Evolutionary conservation across 345 rosid species (phyloP), one percentile per base, ranked within the genome.

Genomic region (Eucalyptus brandiana): DNA sequence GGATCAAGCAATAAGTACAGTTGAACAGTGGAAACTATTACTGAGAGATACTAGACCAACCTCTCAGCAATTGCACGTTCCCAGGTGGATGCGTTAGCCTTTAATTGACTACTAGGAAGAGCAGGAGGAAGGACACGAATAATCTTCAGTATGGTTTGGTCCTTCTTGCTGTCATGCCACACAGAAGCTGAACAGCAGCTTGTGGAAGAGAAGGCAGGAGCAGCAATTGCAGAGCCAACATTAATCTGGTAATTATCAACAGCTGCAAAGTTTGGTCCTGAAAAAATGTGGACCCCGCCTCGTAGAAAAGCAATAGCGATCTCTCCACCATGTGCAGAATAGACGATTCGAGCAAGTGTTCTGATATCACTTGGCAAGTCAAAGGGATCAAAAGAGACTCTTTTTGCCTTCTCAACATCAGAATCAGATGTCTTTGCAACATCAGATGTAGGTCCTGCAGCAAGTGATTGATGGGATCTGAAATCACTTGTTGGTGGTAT

Each of bases 51-150:
- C 54, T 85, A 86, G 49, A 32, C 87, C 81, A 93, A 98, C 99
- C 99, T 97, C 94, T 98, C 99, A 91, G 99, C 99, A 91, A 98
- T 98, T 44, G 99, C 97, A 45, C 99, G 96, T 90, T 98, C 99
- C 98, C 98, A 97, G 87, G 96, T 93, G 87, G 99, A 93, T 86
- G 98, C 94, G 86, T 94, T 96, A 86, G 94, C 93, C 92, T 96
- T 98, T 83, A 92, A 92, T 92, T 95, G 98, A 94, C 94, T 94
- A 89, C 96, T 93, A 86, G 96, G 93, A 91, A 97, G 93, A 81
- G 99, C 96, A 91, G 99, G 97, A 89, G 99, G 99, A 90, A 98
- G 98, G 91, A 98, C 97, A 86, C 99, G 99, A 44, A 98, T 93
- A 88, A 98, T 95, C 94, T 96, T 98, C 92, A 98, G 91, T 91